Evolutionary conservation across 192 early-diverging fungal genomes (phyloP), one percentile per base, ranked within the genome.

Genomic region (Entophlyctis helioformis): DNA sequence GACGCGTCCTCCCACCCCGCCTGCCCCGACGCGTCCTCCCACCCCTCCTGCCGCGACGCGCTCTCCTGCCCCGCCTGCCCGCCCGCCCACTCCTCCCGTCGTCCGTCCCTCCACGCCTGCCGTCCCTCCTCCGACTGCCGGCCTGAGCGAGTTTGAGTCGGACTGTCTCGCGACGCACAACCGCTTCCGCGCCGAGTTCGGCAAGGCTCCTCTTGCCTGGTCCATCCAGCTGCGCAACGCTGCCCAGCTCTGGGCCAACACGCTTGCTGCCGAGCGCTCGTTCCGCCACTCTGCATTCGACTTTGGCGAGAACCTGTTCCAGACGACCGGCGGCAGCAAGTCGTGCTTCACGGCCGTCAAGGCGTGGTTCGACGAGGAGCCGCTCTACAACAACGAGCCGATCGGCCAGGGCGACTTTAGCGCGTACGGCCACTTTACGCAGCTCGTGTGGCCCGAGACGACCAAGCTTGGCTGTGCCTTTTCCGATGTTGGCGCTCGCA

Each of bases 401-500:
- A 47, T 47, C 27, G 46, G 34, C 27, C 29, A 24, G 20, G 46
- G 22, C 11, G 36, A 47, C 34, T 47, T 47, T 47, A 24, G 24
- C 9, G 1, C 20, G 1, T 47, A 47, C 27, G 46, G 46, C n/a
- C 46, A 47, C 29, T 47, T 47, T 28, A 47, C 46, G 16, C 46
- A 47, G 36, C 16, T 23, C 2, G 36, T 29, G 24, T 47, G 33
- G 16, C 33, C 31, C 10, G 23, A 15, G 27, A 36, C 46, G 20
- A 47, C 46, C 39, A 25, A 31, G 16, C n/a, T 47, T 36, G 46
- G 46, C 20, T 47, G 46, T 36, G 46, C 46, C n/a, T n/a, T n/a
- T n/a, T n/a, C n/a, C n/a, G n/a, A n/a, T n/a, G n/a, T n/a, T n/a
- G n/a, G n/a, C n/a, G n/a, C n/a, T n/a, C n/a, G n/a, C n/a, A n/a